These are phyloP conservation scores for Penicillium corylophilum DNA, from an alignment of 2,329 filamentous ascomycete genomes.

Conservation along the genomic window DNA sequence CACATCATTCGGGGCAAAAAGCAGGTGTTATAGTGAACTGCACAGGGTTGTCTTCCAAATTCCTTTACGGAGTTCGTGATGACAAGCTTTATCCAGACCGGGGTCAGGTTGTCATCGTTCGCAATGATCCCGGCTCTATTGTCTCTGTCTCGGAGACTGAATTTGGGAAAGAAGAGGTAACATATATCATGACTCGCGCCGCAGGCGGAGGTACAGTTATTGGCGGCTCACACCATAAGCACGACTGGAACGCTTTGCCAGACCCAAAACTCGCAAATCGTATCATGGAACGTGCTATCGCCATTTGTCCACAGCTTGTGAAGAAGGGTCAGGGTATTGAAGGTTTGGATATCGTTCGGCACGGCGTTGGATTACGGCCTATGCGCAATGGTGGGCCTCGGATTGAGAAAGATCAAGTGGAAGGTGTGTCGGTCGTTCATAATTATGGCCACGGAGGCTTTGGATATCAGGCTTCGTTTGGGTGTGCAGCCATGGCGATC, in stretches of 20 bases:
- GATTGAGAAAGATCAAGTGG: constrained; percentile 69
- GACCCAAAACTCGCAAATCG: constrained; percentile 76
- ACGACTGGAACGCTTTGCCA: constrained; percentile 74
- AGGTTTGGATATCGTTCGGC: constrained; percentile 71
- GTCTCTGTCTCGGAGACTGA: constrained; percentile 68
- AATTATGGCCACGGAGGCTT: constrained; percentile 49
- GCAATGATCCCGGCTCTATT: constrained; percentile 75
- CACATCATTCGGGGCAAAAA: constrained; percentile 57
- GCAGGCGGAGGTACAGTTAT: constrained; percentile 77
- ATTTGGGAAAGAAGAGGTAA: constrained; percentile 68
- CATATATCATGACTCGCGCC: constrained; percentile 82
- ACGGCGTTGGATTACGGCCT: constrained; percentile 79
- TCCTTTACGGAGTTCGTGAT: constrained; percentile 80
- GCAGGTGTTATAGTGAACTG: constrained; percentile 79
- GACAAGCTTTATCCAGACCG: constrained; percentile 69
- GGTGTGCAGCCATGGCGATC: constrained; percentile 66
- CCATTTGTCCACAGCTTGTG: constrained; percentile 37
- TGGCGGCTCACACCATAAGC: constrained; percentile 79
- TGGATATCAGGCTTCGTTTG: constrained; percentile 69
- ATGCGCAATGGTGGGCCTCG: constrained; percentile 70
- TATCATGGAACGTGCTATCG: constrained; percentile 71
- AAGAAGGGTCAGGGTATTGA: constrained; percentile 65
- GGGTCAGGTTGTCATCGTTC: constrained; percentile 79
- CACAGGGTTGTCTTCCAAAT: constrained; percentile 72
- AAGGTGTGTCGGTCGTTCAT: constrained; percentile 54